Base-by-base conservation (phyloP, 495 filamentous ascomycete genomes). In the Wilcoxina mikolae region DNA sequence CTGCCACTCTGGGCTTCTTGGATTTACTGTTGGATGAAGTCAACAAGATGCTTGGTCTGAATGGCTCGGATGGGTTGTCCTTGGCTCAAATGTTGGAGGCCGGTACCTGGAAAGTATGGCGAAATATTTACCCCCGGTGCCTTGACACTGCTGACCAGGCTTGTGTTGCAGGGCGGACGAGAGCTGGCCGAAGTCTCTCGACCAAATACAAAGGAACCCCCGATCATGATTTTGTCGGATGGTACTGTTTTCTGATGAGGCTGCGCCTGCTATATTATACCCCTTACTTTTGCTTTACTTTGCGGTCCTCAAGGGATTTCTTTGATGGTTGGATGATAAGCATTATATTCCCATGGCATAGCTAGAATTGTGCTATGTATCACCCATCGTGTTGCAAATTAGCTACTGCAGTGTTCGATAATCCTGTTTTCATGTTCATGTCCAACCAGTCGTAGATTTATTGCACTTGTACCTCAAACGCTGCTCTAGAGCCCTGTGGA, bases 191-290 rank as follows among this genome's bases (percentile, higher is more conserved):
- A 95, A 69, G 85, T 95, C 50, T 93, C 85, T 53, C 75, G 91
- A 56, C 91, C 91, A 4, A 95, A 95, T 64, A 96, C 93, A 39
- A 95, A 93, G 71, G 87, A 90, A 64, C 87, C 93, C 18, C 91
- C 91, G 3, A 96, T 98, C 62, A 82, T 95, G 72, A 95, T 96
- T 59, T 76, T 94, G 52, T 93, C 85, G 56, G 91, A 98, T 67
- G 91, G 91, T 43, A 96, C 91, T 5, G 87, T 98, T 51, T 95
- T 98, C 66, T 95, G 80, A 29, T 12, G 18, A 46, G 22, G 43
- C 43, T 18, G 43, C 43, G 22, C 43, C 43, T 46, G 10, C 23
- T 46, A 5, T 15, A 35, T 7, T 35, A 35, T 35, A 35, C 31
- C 31, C 31, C 31, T 35, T 35, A 35, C 31, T 35, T 35, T 35